phyloP scores from a whole-genome alignment of 805 yeast species.

The Yamadazyma philogaea region DNA sequence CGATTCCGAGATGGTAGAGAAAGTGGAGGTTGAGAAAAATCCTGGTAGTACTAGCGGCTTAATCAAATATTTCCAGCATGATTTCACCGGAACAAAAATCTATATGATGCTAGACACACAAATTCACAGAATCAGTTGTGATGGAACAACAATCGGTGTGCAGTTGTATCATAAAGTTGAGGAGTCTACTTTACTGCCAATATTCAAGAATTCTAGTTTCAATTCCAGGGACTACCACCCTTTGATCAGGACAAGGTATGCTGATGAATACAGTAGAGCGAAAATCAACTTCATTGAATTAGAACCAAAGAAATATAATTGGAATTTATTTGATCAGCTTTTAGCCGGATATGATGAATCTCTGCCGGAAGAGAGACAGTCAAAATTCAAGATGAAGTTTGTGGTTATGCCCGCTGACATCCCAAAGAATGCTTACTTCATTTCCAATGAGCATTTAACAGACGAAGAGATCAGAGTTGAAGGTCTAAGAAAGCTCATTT shows the following conservation, averaged over 20 bases:
- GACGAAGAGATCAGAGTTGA: constrained; percentile 92
- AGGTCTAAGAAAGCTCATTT: constrained; percentile 71
- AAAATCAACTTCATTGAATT: constrained; percentile 53
- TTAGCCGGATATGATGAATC: constrained; percentile 89
- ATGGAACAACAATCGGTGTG: constrained; percentile 71
- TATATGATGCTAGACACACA: constrained; percentile 79
- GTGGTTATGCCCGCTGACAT: constrained; percentile 80
- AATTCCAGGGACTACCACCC: constrained; percentile 23
- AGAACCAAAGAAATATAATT: constrained; percentile 59
- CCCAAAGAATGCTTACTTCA: constrained; percentile 51
- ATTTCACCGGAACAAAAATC: constrained; percentile 56
- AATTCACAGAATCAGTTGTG: constrained; percentile 79
- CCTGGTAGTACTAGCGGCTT: constrained; percentile 55
- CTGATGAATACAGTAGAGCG: constrained; percentile 58
- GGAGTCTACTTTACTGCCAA: constrained; percentile 6
- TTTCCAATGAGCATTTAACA: constrained; percentile 57
- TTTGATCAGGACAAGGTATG: constrained; percentile 74
- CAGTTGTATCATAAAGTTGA: constrained; percentile 54
- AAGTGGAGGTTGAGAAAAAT: constrained; percentile 59
- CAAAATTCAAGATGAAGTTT: constrained; percentile 69
- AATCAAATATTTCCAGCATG: constrained; percentile 52
- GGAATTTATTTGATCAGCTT: constrained; percentile 90
- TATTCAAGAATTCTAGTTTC: constrained; percentile 11
- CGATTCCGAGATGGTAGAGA: constrained; percentile 62
- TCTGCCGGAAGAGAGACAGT: constrained; percentile 50